phyloP scores from a whole-genome alignment of 106 monocot species.

The Platanthera guangdongensis region DNA sequence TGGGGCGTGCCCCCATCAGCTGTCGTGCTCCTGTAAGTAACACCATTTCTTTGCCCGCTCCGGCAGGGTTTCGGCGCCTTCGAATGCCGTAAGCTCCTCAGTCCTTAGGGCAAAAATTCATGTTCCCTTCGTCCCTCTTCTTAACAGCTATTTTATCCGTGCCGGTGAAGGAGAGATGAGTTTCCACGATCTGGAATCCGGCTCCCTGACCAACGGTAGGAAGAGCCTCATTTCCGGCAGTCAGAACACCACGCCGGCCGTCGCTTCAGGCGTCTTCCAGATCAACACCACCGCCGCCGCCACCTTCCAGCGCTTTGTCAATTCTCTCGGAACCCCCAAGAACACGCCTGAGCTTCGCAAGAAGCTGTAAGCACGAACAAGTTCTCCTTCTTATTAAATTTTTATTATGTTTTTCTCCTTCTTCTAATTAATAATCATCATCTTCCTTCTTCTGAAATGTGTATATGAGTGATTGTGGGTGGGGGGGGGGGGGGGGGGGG shows the following conservation, averaged over 20 bases:
- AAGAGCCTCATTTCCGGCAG: conserved; percentile 22
- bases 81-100: not conserved
- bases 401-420: not conserved
- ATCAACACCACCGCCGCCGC: conserved; percentile 69
- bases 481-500: too few species aligned
- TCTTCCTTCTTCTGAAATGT: not conserved
- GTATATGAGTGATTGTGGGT: not conserved
- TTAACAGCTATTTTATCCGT: not conserved
- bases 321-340: conserved; percentile 84
- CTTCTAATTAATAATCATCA: not conserved
- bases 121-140: not conserved
- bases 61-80: not conserved
- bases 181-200: conserved; percentile 74
- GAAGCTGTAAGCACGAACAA: conserved; percentile 42
- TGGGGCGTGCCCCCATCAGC: too few species aligned
- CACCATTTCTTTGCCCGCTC: too few species aligned
- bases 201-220: conserved; percentile 19
- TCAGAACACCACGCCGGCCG: conserved; percentile 54
- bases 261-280: conserved; percentile 67
- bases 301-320: conserved; percentile 72
- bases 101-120: not conserved
- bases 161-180: conserved; percentile 39
- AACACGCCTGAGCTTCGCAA: conserved; percentile 79
- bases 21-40: too few species aligned
- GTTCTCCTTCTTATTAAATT: not conserved